Evolutionary conservation across 441 rosid species (phyloP), one percentile per base, ranked within the genome.

Genomic region (Macaranga tanarius): DNA sequence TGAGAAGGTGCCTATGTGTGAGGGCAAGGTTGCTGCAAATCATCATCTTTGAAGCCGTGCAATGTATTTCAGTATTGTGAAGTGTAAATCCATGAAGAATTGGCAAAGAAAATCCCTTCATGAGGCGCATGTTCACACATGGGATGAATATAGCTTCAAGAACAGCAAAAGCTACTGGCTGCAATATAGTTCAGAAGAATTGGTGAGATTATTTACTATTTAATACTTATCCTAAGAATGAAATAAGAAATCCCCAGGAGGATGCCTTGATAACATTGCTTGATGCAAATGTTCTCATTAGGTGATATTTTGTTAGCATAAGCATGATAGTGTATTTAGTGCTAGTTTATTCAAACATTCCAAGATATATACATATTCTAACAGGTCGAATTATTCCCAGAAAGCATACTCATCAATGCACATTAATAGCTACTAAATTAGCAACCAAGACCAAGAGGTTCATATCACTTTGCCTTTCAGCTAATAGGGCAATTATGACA

Each of bases 81-180:
- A 90, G 82, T 3, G 68, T 45, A 73, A 86, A 87, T 52, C 92
- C 87, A 23, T 67, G 76, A 38, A 89, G 80, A 56, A 86, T 76
- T 31, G 94, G 96, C 81, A 93, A 74, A 0, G 89, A 84, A 73
- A 87, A 87, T 58, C 98, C 94, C 76, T 72, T 85, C 71, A 73
- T 74, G n/a, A 90, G 85, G 38, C 73, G 90, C 16, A 73, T 64
- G 69, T 91, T 93, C 66, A 85, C 84, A 11, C 83, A 84, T 0
- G 98, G 96, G 67, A 91, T 66, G 81, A 91, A 78, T 73, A 82
- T 60, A 0, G 88, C 84, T 72, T 88, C 77, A n/a, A 91, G 83
- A 68, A 89, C 31, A 48, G 73, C 83, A 25, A 81, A 81, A 57
- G 84, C 75, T 16, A 81, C 79, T 2, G 86, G 79, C 97, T 91